phyloP scores from a whole-genome alignment of 2,329 filamentous ascomycete genomes.

The Botrytis tulipae region DNA sequence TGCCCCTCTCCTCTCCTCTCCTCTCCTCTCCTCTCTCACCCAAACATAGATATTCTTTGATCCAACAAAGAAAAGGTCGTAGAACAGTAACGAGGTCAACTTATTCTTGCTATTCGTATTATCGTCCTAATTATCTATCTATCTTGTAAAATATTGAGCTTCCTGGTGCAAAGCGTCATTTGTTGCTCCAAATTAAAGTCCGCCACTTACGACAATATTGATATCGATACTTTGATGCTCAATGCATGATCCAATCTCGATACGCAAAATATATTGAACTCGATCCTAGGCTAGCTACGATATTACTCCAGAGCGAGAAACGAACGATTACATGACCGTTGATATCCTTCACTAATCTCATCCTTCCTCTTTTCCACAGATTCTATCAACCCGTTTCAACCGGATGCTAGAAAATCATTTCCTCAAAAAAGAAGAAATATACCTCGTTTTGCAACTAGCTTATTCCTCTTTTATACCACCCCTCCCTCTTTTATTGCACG shows the following conservation, averaged over 20 bases:
- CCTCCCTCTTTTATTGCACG: constrained; percentile 1
- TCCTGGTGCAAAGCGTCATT: neutral
- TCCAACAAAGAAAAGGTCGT: constrained; percentile 7
- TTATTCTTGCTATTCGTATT: neutral
- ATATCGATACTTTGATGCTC: neutral
- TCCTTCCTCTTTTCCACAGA: neutral
- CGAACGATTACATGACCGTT: neutral
- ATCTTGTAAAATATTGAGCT: neutral
- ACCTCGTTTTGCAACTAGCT: neutral
- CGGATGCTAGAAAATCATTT: neutral
- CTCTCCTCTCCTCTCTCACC: neutral
- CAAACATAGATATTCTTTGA: neutral
- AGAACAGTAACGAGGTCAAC: neutral
- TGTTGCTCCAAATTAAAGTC: neutral
- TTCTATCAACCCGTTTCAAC: neutral
- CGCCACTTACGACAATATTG: neutral
- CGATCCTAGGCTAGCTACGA: neutral
- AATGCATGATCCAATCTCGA: neutral
- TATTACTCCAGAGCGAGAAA: neutral
- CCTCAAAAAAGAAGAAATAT: neutral
- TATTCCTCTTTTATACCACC: neutral
- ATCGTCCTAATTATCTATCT: neutral
- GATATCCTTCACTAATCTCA: neutral
- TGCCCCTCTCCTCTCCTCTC: neutral
- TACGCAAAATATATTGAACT: neutral